Base-by-base conservation (phyloP, 2,329 filamentous ascomycete genomes). In the Xenoacremonium recifei region DNA sequence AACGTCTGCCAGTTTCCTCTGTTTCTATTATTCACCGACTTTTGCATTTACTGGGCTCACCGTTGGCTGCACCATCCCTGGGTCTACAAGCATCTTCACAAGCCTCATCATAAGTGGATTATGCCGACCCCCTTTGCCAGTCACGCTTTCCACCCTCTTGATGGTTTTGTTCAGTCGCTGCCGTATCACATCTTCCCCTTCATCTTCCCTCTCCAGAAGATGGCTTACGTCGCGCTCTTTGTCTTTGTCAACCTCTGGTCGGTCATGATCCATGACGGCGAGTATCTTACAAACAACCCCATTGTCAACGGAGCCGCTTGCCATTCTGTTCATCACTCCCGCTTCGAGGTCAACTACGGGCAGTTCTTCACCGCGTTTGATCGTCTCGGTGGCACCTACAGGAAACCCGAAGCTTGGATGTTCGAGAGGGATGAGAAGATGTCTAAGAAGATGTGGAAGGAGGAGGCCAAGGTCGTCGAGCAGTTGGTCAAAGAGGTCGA, bases 61-160 rank as follows among this genome's bases (percentile, higher is more conserved):
- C 85, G 90, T 43, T 85, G 80, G 43, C 77, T 95, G 48, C 90
- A 96, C 69, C 84, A 90, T 67, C 87, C 87, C 13, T 61, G 71
- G 39, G 55, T 69, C 38, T 97, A 97, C 80, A 95, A 91, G 74
- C 75, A 75, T 53, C 77, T 96, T 37, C 92, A 97, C 80, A 97
- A 97, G 80, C 85, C 90, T 53, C 92, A 97, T 70, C 92, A 97
- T 82, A 96, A 96, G 75, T 97, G 92, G 92, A 96, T 97, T 69
- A 95, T 96, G 89, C 92, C 92, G 3, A 95, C 89, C 3, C 92
- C 92, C 1, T 96, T 82, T 65, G 91, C 92, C 31, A 90, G 85
- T 55, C 87, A 96, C 62, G 92, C 92, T 44, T 97, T 97, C 79
- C 90, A 97, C 72, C 91, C 92, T 1, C 65, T 96, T 39, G 92